Evolutionary conservation across 2,329 filamentous ascomycete species (phyloP).

Genomic region (Graphiopsis chlorocephala): DNA sequence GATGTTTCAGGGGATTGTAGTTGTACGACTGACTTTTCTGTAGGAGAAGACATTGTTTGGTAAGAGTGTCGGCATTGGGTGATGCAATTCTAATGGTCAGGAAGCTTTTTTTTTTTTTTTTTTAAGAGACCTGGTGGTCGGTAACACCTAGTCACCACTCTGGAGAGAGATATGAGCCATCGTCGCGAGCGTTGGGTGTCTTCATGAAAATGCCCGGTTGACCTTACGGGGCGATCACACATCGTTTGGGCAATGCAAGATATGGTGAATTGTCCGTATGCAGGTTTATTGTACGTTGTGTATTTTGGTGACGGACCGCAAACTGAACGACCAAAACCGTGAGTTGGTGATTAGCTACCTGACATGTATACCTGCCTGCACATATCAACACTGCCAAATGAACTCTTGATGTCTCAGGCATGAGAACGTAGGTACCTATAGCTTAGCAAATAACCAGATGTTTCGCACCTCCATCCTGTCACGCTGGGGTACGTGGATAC

Average conservation of each 20-base stretch:
- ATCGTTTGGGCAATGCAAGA: neutral
- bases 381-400: no score
- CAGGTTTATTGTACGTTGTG: neutral
- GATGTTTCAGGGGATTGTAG: neutral
- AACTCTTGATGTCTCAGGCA: neutral
- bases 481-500: neutral
- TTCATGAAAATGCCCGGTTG: neutral
- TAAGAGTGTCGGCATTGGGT: neutral
- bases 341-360: neutral
- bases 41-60: neutral
- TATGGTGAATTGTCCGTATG: neutral
- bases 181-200: neutral
- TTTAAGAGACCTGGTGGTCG: neutral
- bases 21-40: neutral
- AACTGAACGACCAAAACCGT: neutral
- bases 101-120: no score
- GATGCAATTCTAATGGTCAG: neutral
- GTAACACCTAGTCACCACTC: neutral
- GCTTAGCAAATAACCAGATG: no score
- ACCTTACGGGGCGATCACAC: no score
- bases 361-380: neutral
- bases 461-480: neutral
- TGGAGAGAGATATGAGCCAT: neutral
- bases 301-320: neutral
- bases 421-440: no score